phyloP scores from a whole-genome alignment of 2,329 filamentous ascomycete genomes.

The Gliomastix tumulicola region DNA sequence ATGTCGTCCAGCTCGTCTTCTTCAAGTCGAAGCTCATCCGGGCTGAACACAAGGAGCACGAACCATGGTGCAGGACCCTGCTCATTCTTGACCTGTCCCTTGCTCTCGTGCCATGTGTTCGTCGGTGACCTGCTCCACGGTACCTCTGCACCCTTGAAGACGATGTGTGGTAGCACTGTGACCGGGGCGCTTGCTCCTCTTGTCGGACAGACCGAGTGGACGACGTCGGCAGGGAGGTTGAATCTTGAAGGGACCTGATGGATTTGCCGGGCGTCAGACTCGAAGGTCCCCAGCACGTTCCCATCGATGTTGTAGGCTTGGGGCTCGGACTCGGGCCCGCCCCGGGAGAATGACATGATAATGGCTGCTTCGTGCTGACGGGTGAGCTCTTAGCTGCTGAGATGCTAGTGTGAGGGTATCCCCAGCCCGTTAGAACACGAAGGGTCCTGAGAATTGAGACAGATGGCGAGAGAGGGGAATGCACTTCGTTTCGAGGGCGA shows the following conservation, averaged over 20 bases:
- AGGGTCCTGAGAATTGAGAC: too few species aligned
- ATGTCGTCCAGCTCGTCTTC: not conserved
- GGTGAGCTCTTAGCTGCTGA: too few species aligned
- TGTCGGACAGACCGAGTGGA: not conserved
- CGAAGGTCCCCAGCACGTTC: too few species aligned
- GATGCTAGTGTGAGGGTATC: too few species aligned
- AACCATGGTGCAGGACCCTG: not conserved
- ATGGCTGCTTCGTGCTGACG: too few species aligned
- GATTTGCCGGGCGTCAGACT: too few species aligned
- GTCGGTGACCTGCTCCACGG: not conserved
- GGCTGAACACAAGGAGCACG: not conserved
- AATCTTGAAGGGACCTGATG: not conserved
- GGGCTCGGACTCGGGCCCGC: too few species aligned
- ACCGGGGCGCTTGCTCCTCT: not conserved
- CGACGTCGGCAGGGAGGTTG: not conserved
- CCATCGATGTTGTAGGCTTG: too few species aligned
- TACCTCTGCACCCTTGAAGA: not conserved
- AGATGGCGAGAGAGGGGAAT: too few species aligned
- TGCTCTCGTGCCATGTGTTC: not conserved
- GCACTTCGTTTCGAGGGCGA: too few species aligned
- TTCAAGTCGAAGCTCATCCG: not conserved
- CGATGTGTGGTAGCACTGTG: not conserved
- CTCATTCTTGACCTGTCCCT: not conserved
- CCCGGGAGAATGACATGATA: too few species aligned
- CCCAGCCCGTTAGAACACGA: too few species aligned